Percentiles rank a stretch among this genome's conserved stretches.
phyloP scores from a whole-genome alignment of 495 filamentous ascomycete genomes.

The Xylaria curta region DNA sequence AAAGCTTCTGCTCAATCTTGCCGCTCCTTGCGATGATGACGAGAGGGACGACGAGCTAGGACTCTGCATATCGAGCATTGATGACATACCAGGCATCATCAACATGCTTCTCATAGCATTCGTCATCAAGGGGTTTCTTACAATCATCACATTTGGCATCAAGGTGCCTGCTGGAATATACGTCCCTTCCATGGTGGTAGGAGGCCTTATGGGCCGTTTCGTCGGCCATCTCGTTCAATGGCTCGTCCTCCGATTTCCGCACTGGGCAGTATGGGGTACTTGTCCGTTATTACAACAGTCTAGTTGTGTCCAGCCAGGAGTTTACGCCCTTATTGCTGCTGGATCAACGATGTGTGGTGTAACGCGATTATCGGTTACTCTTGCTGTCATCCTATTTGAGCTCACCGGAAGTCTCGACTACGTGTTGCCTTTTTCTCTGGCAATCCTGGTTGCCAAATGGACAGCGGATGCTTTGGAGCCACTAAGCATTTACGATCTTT shows the following conservation, averaged over 20 bases:
- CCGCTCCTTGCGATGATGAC: constrained; percentile 75
- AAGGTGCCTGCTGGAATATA: constrained; percentile 98
- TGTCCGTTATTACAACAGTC: constrained; percentile 73
- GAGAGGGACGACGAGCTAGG: constrained; percentile 65
- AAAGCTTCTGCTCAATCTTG: constrained; percentile 88
- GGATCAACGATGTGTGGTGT: constrained; percentile 98
- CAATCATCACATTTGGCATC: constrained; percentile 88
- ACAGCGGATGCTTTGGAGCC: constrained; percentile 96
- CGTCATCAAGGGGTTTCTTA: constrained; percentile 86
- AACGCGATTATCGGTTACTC: constrained; percentile 89
- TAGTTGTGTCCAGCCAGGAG: constrained; percentile 90
- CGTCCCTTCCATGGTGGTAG: constrained; percentile 97
- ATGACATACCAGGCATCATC: constrained; percentile 77
- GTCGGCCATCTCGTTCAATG: constrained; percentile 90
- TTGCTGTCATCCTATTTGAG: constrained; percentile 95
- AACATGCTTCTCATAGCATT: constrained; percentile 76
- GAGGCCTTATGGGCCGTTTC: constrained; percentile 87
- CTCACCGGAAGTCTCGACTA: constrained; percentile 93
- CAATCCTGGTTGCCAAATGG: constrained; percentile 95
- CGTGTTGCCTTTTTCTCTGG: constrained; percentile 91
- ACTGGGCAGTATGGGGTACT: constrained; percentile 71
- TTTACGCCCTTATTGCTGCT: constrained; percentile 93
- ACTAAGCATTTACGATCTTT: constrained; percentile 91
- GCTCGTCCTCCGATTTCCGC: constrained; percentile 73
- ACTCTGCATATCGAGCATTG: constrained; percentile 73